Base-by-base conservation (phyloP, 108 stramenopile genomes). In the Bacterosira constricta region DNA sequence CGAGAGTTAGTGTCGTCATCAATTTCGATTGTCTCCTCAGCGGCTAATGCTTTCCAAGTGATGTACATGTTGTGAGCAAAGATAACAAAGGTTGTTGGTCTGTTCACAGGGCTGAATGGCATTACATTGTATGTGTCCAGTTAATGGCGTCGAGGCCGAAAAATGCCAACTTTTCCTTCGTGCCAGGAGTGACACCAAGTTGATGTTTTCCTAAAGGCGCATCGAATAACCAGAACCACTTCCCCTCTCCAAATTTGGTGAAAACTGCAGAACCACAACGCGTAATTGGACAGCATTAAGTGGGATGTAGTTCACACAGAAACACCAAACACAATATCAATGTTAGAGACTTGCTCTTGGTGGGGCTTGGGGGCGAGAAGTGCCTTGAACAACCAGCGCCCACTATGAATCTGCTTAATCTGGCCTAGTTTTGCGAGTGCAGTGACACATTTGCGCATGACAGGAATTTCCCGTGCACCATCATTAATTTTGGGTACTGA, bases 181-280 rank as follows among this genome's bases (percentile, higher is more conserved):
- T 47, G 4, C 3, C 46, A 6, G 17, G 18, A 3, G 1, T 23
- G 29, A 53, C 52, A 1, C 6, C 29, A 10, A 53, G 52, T 8
- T 53, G 52, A 29, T 53, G 52, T 1, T 53, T 27, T 15, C 52
- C 52, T 27, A 53, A 27, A 0, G 52, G 52, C 26, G 52, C 29
- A 27, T 53, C 52, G 2, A 53, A 53, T 15, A 53, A 27, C 52
- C 52, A 53, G 15, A 25, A 53, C 52, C 52, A 53, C 15, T 15
- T 23, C 0, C 26, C 27, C 7, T 27, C 15, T 23, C 52, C 52
- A 27, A 25, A 53, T 23, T 47, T 23, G 46, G 20, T 47, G 46
- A 47, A 18, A 47, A n/a, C 46, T 1, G 46, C 46, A 23, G 46
- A 47, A 47, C 25, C 17, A 23, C 46, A 47, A 20, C 6, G 46